Evolutionary conservation across 768 basidiomycete genomes (phyloP).

Genomic region (Collybiopsis luxurians): DNA sequence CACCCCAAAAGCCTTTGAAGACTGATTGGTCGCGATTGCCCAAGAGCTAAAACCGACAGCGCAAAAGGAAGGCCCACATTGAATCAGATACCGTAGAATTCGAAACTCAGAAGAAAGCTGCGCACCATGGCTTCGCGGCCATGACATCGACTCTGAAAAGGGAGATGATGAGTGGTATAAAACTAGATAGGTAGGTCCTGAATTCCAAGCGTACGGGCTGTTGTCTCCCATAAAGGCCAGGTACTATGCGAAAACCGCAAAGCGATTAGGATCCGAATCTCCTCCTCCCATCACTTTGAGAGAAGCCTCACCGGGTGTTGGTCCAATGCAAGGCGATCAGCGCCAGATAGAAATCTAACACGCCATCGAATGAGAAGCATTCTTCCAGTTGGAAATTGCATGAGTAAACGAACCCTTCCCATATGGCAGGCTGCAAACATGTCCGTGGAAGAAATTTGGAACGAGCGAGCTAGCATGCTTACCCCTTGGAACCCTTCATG

Average conservation of each 20-base stretch:
- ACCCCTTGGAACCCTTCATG: constrained; percentile 69
- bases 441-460: constrained; percentile 8
- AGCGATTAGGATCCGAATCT: constrained; percentile 36
- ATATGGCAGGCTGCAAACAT: constrained; percentile 33
- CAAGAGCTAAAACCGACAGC: constrained; percentile 31
- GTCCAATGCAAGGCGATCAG: constrained; percentile 76
- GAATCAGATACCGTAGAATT: constrained; percentile 11
- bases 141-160: constrained; percentile 34
- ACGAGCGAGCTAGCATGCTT: constrained; percentile 18
- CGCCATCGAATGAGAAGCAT: constrained; percentile 9
- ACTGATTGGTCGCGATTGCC: constrained; percentile 52
- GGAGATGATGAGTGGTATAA: constrained; percentile 3
- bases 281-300: too few relatives aligned
- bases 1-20: constrained; percentile 73
- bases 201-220: constrained; percentile 37
- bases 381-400: not conserved
- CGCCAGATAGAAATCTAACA: constrained; percentile 67
- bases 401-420: constrained; percentile 36
- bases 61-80: not conserved
- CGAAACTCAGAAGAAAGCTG: not conserved
- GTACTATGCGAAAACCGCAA: constrained; percentile 34
- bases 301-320: constrained; percentile 69
- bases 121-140: constrained; percentile 44
- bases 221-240: constrained; percentile 41
- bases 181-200: not conserved